Evolutionary conservation across 495 filamentous ascomycete species (phyloP).

Genomic region (Trichoderma parareesei): DNA sequence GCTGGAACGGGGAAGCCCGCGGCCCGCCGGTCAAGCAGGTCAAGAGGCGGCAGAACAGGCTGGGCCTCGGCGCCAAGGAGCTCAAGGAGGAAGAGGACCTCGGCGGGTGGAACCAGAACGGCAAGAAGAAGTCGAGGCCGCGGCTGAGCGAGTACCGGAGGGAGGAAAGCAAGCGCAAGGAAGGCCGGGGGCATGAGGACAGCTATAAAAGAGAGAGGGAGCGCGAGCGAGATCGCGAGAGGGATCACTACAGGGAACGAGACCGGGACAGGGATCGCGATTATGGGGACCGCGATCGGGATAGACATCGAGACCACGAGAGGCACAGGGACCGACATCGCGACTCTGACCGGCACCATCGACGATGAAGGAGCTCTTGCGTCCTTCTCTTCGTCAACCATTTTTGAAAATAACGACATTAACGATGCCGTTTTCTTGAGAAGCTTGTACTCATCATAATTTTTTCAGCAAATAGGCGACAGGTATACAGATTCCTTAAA

Average conservation of each 20-base stretch:
- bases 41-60: conserved; percentile 62
- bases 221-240: conserved; percentile 30
- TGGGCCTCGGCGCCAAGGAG: conserved; percentile 76
- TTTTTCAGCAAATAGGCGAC: neutral
- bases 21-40: conserved; percentile 33
- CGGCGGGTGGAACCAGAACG: conserved; percentile 30
- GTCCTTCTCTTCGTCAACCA: neutral
- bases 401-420: neutral
- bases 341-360: conserved; percentile 2
- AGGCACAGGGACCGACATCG: conserved; percentile 8
- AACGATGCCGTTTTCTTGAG: neutral
- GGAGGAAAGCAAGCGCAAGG: conserved; percentile 32
- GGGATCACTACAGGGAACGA: conserved; percentile 25
- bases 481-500: too few species aligned
- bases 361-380: conserved; percentile 1
- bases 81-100: conserved; percentile 62
- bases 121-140: conserved; percentile 23
- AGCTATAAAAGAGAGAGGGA: conserved; percentile 43
- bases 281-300: conserved; percentile 26
- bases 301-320: conserved; percentile 20
- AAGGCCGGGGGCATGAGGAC: conserved; percentile 28
- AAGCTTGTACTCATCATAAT: neutral
- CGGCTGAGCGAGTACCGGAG: conserved; percentile 41
- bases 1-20: conserved; percentile 79
- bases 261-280: conserved; percentile 19